Evolutionary conservation across 805 yeast species (phyloP), one percentile per base, ranked within the genome.

Genomic region (Ogataea allantospora): DNA sequence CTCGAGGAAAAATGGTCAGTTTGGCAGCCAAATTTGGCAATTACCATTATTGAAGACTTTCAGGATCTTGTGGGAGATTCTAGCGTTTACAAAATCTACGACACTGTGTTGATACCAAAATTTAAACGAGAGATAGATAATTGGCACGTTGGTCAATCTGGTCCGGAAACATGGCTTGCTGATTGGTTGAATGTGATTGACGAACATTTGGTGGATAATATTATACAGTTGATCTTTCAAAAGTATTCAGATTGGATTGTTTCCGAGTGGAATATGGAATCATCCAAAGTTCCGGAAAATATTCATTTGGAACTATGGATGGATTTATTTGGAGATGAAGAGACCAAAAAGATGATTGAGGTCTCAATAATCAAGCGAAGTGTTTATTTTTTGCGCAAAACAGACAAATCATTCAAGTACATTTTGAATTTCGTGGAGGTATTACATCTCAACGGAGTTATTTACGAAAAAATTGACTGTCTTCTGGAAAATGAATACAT

Each of bases 301-400:
- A 40, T 51, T 3, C 51, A 43, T 38, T 40, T 68, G 15, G 38
- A 43, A 5, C 42, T 60, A 5, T 65, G 69, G 55, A 48, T 56
- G 15, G 68, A 65, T 33, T 52, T 66, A 3, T 47, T 57, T 17
- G 65, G 64, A 6, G 53, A 51, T 5, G 43, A 41, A 4, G 41
- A 45, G 9, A 50, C 51, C 21, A 38, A 43, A 3, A 30, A 38
- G 7, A 27, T 48, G 13, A 34, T 65, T 5, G 48, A 43, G 11
- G 30, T 40, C 16, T 64, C 71, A 4, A 65, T 84, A 0, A 76
- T 80, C 46, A 71, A 66, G 43, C 84, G 80, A 34, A 80, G 80
- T 19, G 73, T 86, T 0, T 6, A 12, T 6, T 18, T 16, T 9
- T 10, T 35, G 8, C 29, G 38, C 9, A 12, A 14, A 5, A 23